phyloP scores from a whole-genome alignment of 1,139 yeast species.

The Yamadazyma kanchanaburiensis region DNA sequence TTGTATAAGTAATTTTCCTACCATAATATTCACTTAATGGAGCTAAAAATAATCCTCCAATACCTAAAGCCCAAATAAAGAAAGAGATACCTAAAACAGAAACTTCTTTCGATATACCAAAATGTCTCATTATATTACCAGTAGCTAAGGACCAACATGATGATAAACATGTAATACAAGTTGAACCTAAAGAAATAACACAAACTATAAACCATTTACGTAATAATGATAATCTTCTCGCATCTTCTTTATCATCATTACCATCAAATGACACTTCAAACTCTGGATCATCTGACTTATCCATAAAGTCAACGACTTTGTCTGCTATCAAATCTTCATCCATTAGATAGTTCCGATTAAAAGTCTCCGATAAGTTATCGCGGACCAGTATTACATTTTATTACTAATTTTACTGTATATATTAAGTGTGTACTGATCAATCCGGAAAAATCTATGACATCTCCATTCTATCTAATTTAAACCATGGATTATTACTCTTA shows the following conservation, averaged over 20 bases:
- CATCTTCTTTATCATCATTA: constrained; percentile 24
- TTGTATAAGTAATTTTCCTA: constrained; percentile 23
- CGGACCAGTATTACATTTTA: not conserved
- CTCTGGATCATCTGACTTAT: too few relatives aligned
- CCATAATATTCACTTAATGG: constrained; percentile 35
- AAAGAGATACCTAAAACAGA: constrained; percentile 27
- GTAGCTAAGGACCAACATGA: constrained; percentile 31
- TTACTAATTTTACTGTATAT: too few relatives aligned
- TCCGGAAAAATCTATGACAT: constrained; percentile 8
- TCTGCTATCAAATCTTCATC: too few relatives aligned
- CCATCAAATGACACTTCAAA: constrained; percentile 23
- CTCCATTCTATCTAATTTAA: constrained; percentile 7
- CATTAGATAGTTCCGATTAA: too few relatives aligned
- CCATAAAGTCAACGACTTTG: too few relatives aligned
- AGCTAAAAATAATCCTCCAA: constrained; percentile 30
- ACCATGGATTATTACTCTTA: constrained; percentile 15
- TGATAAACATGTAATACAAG: constrained; percentile 30
- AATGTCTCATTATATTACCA: constrained; percentile 20
- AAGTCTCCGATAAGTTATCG: too few relatives aligned
- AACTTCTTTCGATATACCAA: constrained; percentile 24
- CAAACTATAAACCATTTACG: constrained; percentile 29
- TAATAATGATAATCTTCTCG: constrained; percentile 16
- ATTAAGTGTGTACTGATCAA: not conserved
- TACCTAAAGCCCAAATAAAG: constrained; percentile 29
- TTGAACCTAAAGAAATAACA: constrained; percentile 22